phyloP scores from a whole-genome alignment of 805 yeast genomes.

The Scheffersomyces lignosus region DNA sequence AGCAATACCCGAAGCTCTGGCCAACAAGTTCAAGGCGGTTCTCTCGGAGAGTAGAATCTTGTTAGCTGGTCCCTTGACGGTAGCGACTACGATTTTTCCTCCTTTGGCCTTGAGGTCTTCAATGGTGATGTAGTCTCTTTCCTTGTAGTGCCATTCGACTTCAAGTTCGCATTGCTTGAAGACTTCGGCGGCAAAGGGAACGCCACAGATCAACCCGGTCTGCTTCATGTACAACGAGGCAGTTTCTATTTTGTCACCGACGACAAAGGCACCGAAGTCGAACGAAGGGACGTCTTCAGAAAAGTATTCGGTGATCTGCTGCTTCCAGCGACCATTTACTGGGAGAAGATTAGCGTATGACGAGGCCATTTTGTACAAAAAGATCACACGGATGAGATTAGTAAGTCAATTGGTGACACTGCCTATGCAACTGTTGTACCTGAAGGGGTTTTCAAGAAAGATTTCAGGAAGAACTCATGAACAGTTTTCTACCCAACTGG shows the following conservation, averaged over 20 bases:
- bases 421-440: too few relatives aligned
- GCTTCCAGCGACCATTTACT: slow-evolving; percentile 76
- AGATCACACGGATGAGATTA: too few relatives aligned
- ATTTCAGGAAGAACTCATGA: too few relatives aligned
- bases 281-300: slow-evolving; percentile 91
- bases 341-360: slow-evolving; percentile 62
- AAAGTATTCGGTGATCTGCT: slow-evolving; percentile 71
- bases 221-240: slow-evolving; percentile 84
- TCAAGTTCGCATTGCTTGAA: slow-evolving; percentile 69
- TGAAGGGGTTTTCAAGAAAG: too few relatives aligned
- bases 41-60: slow-evolving; percentile 82
- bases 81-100: slow-evolving; percentile 71
- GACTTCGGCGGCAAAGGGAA: slow-evolving; percentile 87
- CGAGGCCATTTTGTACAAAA: slow-evolving; percentile 24
- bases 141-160: slow-evolving; percentile 72
- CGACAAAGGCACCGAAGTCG: slow-evolving; percentile 93
- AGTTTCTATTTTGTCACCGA: slow-evolving; percentile 69
- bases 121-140: slow-evolving; percentile 53
- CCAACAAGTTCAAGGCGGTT: slow-evolving; percentile 76
- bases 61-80: slow-evolving; percentile 77
- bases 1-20: slow-evolving; percentile 87
- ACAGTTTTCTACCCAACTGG: too few relatives aligned
- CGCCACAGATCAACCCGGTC: slow-evolving; percentile 77
- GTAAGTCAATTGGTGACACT: too few relatives aligned
- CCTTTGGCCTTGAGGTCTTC: slow-evolving; percentile 47